Base-by-base conservation (phyloP, 2,329 filamentous ascomycete species). In the Chrysosporium queenslandicum region DNA sequence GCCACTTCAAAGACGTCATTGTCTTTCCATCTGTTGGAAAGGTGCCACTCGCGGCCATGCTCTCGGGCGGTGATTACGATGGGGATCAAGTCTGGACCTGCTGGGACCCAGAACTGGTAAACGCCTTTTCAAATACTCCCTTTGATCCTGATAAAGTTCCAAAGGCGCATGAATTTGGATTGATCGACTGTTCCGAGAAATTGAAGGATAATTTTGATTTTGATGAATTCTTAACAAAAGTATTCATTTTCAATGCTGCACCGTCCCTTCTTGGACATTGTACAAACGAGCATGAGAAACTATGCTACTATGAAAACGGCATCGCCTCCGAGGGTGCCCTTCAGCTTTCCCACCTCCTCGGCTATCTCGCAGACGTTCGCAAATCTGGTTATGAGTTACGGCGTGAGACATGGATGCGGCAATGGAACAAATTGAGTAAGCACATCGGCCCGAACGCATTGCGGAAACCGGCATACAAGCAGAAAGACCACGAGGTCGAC, bases 31-130 rank as follows among this genome's bases (percentile, higher is more conserved):
- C 70, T 0, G 69, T 63, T 53, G 81, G 81, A 0, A 56, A 66
- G 6, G 71, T 69, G 14, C 76, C 81, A 0, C 64, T 81, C 0
- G 81, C 79, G 0, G 71, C 72, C n/a, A 77, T 79, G 60, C 65
- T 83, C 0, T 81, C 81, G 21, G 81, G 80, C 4, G 81, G 81
- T 7, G 81, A 84, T 59, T 83, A 83, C 53, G 81, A 84, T 57
- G 81, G 81, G 0, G 81, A 84, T 53, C 74, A 65, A 2, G 69
- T 79, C 25, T 83, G 79, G 77, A 61, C 81, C 0, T 81, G 77
- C 59, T 83, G 79, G 78, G 79, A 83, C 48, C 65, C 68, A 2
- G 63, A 63, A 4, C 69, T 83, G 0, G 76, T 78, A 0, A 54
- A 63, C 0, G 67, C 65, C 0, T 83, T 83, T 60, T 55, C 59